Percentiles rank a stretch among this genome's conserved stretches.
Evolutionary conservation across 768 basidiomycete species (phyloP).

Genomic region (Trametes maxima): DNA sequence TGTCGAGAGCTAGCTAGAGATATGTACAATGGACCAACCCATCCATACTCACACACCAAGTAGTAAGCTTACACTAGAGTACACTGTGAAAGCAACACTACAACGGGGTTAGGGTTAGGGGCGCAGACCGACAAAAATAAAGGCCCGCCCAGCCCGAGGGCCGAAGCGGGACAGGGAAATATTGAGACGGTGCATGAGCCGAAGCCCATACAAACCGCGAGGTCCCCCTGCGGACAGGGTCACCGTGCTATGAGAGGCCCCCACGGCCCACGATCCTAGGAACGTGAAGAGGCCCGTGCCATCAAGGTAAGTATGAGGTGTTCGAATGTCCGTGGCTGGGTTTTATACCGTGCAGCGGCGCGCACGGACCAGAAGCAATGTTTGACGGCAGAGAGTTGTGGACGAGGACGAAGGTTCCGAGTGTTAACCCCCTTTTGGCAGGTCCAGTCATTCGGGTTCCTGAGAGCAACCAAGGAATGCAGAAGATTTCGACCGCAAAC

Average conservation of each 20-base stretch:
- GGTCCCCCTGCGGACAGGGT: constrained; percentile 52
- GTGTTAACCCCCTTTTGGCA: too few species aligned
- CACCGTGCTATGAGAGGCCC: constrained; percentile 52
- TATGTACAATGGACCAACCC: too few species aligned
- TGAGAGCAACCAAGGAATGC: too few species aligned
- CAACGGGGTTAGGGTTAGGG: constrained; percentile 23
- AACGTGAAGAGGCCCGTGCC: constrained; percentile 39
- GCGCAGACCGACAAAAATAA: constrained; percentile 7
- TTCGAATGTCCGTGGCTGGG: neutral
- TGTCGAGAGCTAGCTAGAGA: too few species aligned
- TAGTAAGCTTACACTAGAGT: too few species aligned
- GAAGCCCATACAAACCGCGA: constrained; percentile 43
- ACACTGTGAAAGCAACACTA: neutral
- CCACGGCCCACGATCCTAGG: constrained; percentile 39
- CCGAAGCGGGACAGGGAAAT: constrained; percentile 27
- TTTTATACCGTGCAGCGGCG: constrained; percentile 8
- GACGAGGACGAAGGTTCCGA: neutral
- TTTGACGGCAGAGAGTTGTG: neutral
- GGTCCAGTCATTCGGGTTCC: too few species aligned
- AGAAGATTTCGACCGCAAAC: too few species aligned
- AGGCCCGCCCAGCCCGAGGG: constrained; percentile 28
- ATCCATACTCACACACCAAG: too few species aligned
- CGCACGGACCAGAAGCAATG: constrained; percentile 22
- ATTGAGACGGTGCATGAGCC: constrained; percentile 39
- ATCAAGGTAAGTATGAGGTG: constrained; percentile 39